phyloP scores from a whole-genome alignment of 345 rosid species.

The Lepidium africanum region DNA sequence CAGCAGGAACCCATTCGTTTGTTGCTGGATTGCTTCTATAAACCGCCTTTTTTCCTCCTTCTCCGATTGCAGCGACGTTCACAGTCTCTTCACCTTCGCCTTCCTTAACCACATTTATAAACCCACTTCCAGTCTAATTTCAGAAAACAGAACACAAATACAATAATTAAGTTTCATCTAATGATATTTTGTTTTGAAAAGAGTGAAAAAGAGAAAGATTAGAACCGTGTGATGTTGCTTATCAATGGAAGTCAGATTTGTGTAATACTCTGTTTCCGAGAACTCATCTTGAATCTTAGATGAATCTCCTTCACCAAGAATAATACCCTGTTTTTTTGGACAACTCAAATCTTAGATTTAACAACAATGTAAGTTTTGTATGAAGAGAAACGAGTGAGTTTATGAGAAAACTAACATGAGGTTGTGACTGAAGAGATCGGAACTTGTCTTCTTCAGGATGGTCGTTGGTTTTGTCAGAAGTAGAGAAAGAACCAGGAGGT shows the following conservation, averaged over 20 bases:
- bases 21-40: constrained; percentile 61
- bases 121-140: constrained; percentile 63
- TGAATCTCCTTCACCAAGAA: constrained; percentile 14
- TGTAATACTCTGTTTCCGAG: constrained; percentile 56
- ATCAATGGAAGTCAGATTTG: constrained; percentile 47
- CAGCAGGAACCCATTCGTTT: constrained; percentile 61
- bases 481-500: constrained; percentile 9
- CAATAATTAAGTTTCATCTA: neutral
- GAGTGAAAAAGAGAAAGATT: neutral
- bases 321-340: constrained; percentile 21
- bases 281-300: constrained; percentile 43
- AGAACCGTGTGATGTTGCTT: constrained; percentile 65
- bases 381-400: neutral
- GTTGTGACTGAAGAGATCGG: constrained; percentile 46
- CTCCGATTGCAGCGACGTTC: neutral
- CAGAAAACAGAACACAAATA: neutral
- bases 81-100: constrained; percentile 27
- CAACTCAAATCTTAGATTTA: neutral
- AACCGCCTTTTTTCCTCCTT: constrained; percentile 21
- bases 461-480: constrained; percentile 8
- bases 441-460: constrained; percentile 57
- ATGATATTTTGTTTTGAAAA: neutral
- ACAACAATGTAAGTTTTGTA: neutral
- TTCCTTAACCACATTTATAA: constrained; percentile 37
- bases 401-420: constrained; percentile 25